Evolutionary conservation across 768 basidiomycete species (phyloP), one percentile per base, ranked within the genome.

Genomic region (Termitomyces bulborhizus): DNA sequence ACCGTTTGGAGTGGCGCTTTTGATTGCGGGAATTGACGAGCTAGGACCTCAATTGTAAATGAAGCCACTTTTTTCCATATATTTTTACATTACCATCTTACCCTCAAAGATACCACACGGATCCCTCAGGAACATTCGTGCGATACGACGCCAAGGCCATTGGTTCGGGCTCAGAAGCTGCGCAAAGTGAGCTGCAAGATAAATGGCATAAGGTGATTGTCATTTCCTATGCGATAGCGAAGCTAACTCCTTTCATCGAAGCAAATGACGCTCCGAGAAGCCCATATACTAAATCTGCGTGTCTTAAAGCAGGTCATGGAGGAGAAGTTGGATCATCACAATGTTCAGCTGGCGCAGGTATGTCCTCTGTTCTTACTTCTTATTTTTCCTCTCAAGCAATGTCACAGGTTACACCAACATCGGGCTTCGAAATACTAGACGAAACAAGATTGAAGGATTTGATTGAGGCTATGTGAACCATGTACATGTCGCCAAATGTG

Each of bases 231-330:
- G 51, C 3, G 21, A 4, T 27, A 43, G 41, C 21, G 13, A 7
- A 32, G 12, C 32, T 52, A 18, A 52, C 8, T 41, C 6, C 13
- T 32, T 16, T 18, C 11, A 8, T 40, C 54, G n/a, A 63, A 98
- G 96, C 85, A 86, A 83, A 96, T 98, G 85, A 86, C 88, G 7
- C 75, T 98, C 24, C 71, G 78, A 60, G 93, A 97, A 70, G 97
- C 94, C 0, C 92, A 98, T 62, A 76, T 82, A 39, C 74, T 98
- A 59, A 88, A 91, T 3, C 74, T 98, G 51, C 86, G 84, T 59
- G 92, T 98, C 45, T 76, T 98, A 59, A 98, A 99, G 75, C 94
- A 98, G 74, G 97, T 98, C 43, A 99, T 98, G 97, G 97, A 98
- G 71, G 97, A 98, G 75, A 98, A 97, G 70, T 82, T 99, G 42